Conservation (phyloP, 164 flowering plant species). For the Chloranthus sessilifolius region DNA sequence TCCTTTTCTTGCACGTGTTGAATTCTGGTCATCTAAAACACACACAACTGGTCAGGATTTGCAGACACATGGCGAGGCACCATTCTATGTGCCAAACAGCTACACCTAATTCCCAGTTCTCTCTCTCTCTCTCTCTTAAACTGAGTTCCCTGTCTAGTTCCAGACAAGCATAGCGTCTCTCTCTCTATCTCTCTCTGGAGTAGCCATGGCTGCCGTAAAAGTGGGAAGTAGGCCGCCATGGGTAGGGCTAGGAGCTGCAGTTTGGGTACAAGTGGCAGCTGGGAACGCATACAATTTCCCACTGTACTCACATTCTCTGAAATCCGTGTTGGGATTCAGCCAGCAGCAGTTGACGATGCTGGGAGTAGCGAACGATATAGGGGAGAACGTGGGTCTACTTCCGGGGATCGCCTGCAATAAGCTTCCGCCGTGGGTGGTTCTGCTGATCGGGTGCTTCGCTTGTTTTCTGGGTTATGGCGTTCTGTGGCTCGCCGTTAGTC, state of each 20-base stretch:
- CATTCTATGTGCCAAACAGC: too few relatives aligned
- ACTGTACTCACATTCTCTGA: conserved; percentile 63
- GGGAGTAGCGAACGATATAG: conserved; percentile 81
- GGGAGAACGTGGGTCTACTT: conserved; percentile 70
- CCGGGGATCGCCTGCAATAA: conserved; percentile 67
- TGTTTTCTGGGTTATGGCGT: conserved; percentile 76
- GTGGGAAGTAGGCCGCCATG: conserved; percentile 80
- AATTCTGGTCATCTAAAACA: too few relatives aligned
- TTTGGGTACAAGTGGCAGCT: conserved; percentile 66
- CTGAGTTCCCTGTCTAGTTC: too few relatives aligned
- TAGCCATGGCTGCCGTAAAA: conserved; percentile 35
- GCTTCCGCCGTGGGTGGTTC: conserved; percentile 72
- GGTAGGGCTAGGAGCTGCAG: conserved; percentile 78
- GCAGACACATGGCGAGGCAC: too few relatives aligned
- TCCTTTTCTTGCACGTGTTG: too few relatives aligned
- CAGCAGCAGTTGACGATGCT: conserved; percentile 74
- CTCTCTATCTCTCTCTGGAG: too few relatives aligned
- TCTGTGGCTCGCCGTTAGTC: conserved; percentile 61
- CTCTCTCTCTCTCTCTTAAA: too few relatives aligned
- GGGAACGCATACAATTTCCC: conserved; percentile 70
- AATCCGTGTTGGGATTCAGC: conserved; percentile 66
- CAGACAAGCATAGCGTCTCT: too few relatives aligned
- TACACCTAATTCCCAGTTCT: too few relatives aligned
- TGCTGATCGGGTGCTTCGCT: conserved; percentile 39
- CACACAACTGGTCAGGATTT: too few relatives aligned